A percentile compares a stretch with the other conserved stretches of the same genome.
Evolutionary conservation across 2,329 filamentous ascomycete genomes (phyloP).

Genomic region (Plectosphaerella plurivora): DNA sequence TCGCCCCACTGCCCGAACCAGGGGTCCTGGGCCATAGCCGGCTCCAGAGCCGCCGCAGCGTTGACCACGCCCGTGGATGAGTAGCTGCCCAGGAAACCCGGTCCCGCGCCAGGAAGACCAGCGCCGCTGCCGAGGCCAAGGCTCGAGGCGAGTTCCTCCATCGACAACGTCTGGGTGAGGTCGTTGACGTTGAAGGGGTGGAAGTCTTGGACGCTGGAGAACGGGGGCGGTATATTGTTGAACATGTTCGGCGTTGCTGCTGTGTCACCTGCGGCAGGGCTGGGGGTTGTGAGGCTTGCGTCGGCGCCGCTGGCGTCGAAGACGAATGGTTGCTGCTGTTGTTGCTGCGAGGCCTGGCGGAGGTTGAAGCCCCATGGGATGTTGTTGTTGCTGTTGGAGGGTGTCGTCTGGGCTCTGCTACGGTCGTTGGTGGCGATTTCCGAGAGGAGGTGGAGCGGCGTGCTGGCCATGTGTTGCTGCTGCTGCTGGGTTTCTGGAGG

Average conservation of each 20-base stretch:
- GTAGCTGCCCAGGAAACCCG: constrained; percentile 4
- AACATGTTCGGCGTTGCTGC: constrained; percentile 3
- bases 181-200: neutral
- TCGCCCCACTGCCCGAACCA: constrained; percentile 34
- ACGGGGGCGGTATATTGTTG: neutral
- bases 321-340: constrained; percentile 29
- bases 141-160: constrained; percentile 11
- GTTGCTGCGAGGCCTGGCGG: constrained; percentile 8
- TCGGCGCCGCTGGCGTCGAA: constrained; percentile 20
- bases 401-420: constrained; percentile 7
- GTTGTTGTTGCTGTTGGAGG: constrained; percentile 10
- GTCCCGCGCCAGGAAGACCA: constrained; percentile 3
- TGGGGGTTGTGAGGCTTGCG: constrained; percentile 10
- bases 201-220: neutral
- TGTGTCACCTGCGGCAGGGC: constrained; percentile 2
- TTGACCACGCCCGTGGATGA: neutral
- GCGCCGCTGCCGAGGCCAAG: constrained; percentile 3
- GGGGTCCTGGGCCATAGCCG: constrained; percentile 29
- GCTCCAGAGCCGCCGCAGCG: neutral
- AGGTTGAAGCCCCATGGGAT: constrained; percentile 11
- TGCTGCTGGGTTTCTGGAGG: constrained; percentile 1
- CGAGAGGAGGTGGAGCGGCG: constrained; percentile 51
- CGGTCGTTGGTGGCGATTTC: constrained; percentile 48
- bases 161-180: constrained; percentile 1
- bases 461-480: constrained; percentile 32